Base-by-base conservation (phyloP, 768 basidiomycete species). In the Gymnopilus junonius region DNA sequence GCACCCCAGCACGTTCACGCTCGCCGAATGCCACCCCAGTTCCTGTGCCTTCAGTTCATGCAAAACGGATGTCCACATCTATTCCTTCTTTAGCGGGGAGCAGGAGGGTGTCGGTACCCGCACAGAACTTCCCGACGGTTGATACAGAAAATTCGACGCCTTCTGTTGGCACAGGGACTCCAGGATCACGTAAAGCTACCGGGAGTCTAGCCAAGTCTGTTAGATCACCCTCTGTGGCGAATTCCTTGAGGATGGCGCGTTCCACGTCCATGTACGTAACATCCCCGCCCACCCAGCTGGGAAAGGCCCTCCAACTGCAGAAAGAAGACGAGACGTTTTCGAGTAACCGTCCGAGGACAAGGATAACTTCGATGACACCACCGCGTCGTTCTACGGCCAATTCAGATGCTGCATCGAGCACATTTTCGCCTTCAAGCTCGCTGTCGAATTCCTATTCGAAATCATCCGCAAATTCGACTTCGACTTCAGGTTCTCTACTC, bases 11-110 rank as follows among this genome's bases (percentile, higher is more conserved):
- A 32, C 79, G 84, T 32, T 83, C 84, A 8, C 81, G 84, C 35
- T 83, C 84, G 8, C 81, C 81, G n/a, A 85, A 85, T 70, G 82
- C 82, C 32, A 83, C 83, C 1, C 82, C 85, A 10, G 71, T 83
- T 40, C 83, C 70, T 27, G 51, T 65, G 23, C 66, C 68, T 1
- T 65, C 69, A 25, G 62, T 63, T 25, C 62, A 66, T 27, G 69
- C 76, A 20, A 84, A 82, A 67, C 76, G 79, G 23, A 55, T 77
- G 58, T 75, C 78, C 2, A 70, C 69, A 15, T 78, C 82, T 7
- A 78, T 77, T 40, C 77, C 82, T 8, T 75, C 78, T 31, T 67
- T 78, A 3, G 62, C 76, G 35, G 76, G 78, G 39, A 73, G 69
- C 59, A 76, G 80, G 17, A 75, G 79, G 17, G 76, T 75, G 39